Evolutionary conservation across 2,329 filamentous ascomycete species (phyloP).

Genomic region (Penicillium crustosum): DNA sequence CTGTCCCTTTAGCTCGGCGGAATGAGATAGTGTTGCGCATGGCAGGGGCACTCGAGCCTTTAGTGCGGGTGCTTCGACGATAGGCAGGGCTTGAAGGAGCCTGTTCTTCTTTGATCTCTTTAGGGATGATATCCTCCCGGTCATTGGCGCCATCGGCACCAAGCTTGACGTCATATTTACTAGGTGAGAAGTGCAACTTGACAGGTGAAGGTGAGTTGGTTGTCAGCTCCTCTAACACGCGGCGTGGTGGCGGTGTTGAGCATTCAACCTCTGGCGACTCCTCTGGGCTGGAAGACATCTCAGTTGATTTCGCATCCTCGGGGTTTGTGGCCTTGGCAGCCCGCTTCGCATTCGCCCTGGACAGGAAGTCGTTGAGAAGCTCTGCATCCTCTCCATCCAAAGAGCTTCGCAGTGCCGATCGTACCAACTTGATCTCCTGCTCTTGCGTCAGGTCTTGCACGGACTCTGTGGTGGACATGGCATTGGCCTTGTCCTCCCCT

Average conservation of each 20-base stretch:
- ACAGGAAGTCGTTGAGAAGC: constrained; percentile 43
- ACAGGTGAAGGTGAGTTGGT: constrained; percentile 42
- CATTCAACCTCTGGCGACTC: constrained; percentile 23
- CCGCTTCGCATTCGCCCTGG: constrained; percentile 43
- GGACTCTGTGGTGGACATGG: constrained; percentile 16
- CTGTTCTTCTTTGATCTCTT: constrained; percentile 21
- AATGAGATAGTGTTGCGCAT: constrained; percentile 43
- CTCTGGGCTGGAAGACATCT: constrained; percentile 16
- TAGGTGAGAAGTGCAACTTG: constrained; percentile 30
- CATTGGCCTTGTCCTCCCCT: neutral
- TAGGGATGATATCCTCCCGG: constrained; percentile 15
- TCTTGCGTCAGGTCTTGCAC: constrained; percentile 31
- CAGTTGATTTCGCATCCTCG: constrained; percentile 20
- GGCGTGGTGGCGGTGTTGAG: constrained; percentile 35
- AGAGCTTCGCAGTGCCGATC: constrained; percentile 39
- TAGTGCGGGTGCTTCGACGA: constrained; percentile 41
- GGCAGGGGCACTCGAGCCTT: constrained; percentile 25
- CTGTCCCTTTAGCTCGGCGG: constrained; percentile 46
- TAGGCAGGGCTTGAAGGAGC: constrained; percentile 28
- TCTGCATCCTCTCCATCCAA: constrained; percentile 42
- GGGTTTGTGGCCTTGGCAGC: constrained; percentile 35
- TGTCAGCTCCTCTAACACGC: constrained; percentile 38
- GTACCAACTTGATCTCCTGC: constrained; percentile 35
- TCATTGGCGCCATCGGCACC: constrained; percentile 7
- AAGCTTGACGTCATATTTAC: constrained; percentile 25